These are phyloP conservation scores for Cystobasidium onofrii DNA, from an alignment of 768 basidiomycete species.

Conservation along the genomic window DNA sequence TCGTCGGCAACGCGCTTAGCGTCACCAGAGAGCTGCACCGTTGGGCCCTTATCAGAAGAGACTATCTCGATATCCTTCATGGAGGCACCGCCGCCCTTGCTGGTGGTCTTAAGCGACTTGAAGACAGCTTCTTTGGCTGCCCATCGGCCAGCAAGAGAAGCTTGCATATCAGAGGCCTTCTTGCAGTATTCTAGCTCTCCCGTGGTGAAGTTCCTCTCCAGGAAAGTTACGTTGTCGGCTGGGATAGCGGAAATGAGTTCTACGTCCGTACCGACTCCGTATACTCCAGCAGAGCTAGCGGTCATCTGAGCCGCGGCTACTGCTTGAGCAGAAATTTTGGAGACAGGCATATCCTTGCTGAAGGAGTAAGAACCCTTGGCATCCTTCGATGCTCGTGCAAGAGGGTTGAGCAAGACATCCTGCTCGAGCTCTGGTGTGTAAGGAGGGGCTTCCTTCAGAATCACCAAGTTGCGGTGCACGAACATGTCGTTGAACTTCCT, in stretches of 20 bases:
- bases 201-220: slow-evolving; percentile 85
- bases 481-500: slow-evolving; percentile 41
- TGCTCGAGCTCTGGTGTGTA: slow-evolving; percentile 77
- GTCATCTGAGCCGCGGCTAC: slow-evolving; percentile 22
- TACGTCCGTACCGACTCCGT: slow-evolving; percentile 40
- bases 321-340: slow-evolving; percentile 28
- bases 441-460: slow-evolving; percentile 19
- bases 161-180: slow-evolving; percentile 70
- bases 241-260: slow-evolving; percentile 80
- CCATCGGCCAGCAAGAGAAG: slow-evolving; percentile 96
- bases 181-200: slow-evolving; percentile 78
- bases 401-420: slow-evolving; percentile 79
- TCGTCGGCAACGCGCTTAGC: slow-evolving; percentile 62
- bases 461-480: slow-evolving; percentile 26
- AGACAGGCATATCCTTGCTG: slow-evolving; percentile 50
- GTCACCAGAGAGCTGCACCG: slow-evolving; percentile 67
- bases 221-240: slow-evolving; percentile 75
- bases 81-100: slow-evolving; percentile 84
- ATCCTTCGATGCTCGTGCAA: slow-evolving; percentile 74
- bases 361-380: slow-evolving; percentile 81
- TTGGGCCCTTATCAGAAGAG: slow-evolving; percentile 64
- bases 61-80: slow-evolving; percentile 97
- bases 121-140: slow-evolving; percentile 84
- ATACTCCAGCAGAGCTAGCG: slow-evolving; percentile 32
- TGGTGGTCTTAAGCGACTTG: slow-evolving; percentile 83